Evolutionary conservation across 495 filamentous ascomycete genomes (phyloP), one percentile per base, ranked within the genome.

Genomic region (Bryoglossum gracile): DNA sequence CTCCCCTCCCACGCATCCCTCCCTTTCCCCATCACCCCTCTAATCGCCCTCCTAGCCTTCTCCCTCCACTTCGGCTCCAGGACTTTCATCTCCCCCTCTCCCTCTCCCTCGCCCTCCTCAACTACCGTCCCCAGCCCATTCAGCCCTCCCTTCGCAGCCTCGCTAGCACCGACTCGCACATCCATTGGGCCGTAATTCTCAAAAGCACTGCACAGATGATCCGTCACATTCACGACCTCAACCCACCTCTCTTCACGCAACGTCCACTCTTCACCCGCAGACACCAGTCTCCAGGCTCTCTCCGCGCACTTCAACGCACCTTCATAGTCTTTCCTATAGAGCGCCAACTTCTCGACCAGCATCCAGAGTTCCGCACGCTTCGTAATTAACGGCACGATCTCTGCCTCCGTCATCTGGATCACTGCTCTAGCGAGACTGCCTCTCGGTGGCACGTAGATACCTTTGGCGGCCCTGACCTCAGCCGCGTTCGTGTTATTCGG

Each of bases 1-100:
- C 72, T 83, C 2, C 73, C 87, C 67, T 94, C 89, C 88, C 89
- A 96, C 4, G 64, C 74, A 54, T 86, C 82, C 68, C 81, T 94
- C 11, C 80, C 91, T 61, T 83, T 86, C 0, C 89, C 85, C 68
- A 89, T 68, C 5, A 96, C 78, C 18, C 84, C 85, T 33, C 87
- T 71, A 2, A 95, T 73, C 5, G 87, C 89, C 62, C 79, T 87
- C 61, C 87, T 72, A 1, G 87, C 84, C 76, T 96, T 97, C 43
- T 86, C 87, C 60, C 78, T 84, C 92, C 92, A 97, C 61, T 70
- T 74, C 39, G 65, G 68, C 28, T 78, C 81, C 23, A 87, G 65
- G 54, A 71, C 65, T 53, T 70, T 56, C 62, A 65, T 39, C 53
- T 61, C 40, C 53, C 65, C 66, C 17, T 76, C 73, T 32, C 28